Conservation (phyloP, 441 rosid species). For the Corymbia citriodora region DNA sequence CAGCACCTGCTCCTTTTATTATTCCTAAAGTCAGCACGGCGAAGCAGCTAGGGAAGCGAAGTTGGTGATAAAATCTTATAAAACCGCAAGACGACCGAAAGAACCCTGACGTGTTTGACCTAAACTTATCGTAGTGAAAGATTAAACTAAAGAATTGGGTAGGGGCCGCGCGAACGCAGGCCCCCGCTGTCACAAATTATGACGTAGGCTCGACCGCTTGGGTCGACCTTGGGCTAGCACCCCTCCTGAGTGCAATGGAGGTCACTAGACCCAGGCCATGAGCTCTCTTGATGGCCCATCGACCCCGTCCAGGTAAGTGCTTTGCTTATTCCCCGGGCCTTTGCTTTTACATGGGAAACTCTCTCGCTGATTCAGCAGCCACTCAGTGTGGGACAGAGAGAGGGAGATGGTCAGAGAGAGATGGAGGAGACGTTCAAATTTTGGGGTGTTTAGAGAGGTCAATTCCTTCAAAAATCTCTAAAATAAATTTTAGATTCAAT, state of each 20-base stretch:
- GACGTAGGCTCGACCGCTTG: conserved; percentile 28
- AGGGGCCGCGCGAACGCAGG: conserved; percentile 58
- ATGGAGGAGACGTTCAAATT: neutral
- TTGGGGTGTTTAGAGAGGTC: neutral
- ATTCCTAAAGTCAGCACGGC: neutral
- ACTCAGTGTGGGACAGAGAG: neutral
- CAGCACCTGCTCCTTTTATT: neutral
- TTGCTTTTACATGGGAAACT: neutral
- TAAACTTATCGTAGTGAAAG: fast-evolving
- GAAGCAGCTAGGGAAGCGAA: neutral
- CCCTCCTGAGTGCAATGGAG: conserved; percentile 16
- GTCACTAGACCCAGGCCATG: conserved; percentile 20
- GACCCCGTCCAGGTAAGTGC: conserved; percentile 32
- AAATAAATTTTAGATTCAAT: too few relatives aligned
- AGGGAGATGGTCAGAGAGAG: neutral
- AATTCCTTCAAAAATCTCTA: too few relatives aligned
- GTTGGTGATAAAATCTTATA: fast-evolving
- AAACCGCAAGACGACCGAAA: fast-evolving
- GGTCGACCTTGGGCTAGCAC: conserved; percentile 21
- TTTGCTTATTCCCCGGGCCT: fast-evolving
- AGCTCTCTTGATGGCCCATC: conserved; percentile 1
- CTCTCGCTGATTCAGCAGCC: neutral
- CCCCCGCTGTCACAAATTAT: conserved; percentile 45
- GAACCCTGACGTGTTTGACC: fast-evolving
- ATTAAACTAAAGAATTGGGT: fast-evolving